Conservation (phyloP, 1,284 basidiomycete genomes). For the Tylopilus microsporus region DNA sequence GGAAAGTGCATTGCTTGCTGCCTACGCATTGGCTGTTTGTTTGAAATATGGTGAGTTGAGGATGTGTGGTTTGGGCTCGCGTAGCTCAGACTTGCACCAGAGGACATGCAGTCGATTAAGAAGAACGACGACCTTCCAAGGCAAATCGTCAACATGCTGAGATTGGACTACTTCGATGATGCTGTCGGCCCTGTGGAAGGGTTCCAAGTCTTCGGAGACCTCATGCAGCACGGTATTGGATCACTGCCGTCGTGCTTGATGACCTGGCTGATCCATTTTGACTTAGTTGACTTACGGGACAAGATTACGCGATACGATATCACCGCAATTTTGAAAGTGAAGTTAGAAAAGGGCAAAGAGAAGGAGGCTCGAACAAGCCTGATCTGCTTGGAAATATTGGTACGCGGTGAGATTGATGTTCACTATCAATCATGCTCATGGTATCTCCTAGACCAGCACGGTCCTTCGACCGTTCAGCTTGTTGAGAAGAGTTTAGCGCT, state of each 20-base stretch:
- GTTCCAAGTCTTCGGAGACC: constrained; percentile 25
- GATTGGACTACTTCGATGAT: constrained; percentile 14
- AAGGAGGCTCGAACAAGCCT: constrained; percentile 23
- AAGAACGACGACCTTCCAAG: constrained; percentile 9
- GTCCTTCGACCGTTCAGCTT: constrained; percentile 12
- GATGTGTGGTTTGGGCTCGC: rapidly evolving
- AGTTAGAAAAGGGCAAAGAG: constrained; percentile 13
- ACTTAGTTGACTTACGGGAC: constrained; percentile 17
- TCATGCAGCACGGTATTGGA: constrained; percentile 23
- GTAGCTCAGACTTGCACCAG: constrained; percentile 4
- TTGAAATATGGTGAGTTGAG: constrained; percentile 11
- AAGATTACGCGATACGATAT: constrained; percentile 15
- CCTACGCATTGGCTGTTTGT: constrained; percentile 8
- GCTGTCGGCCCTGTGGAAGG: constrained; percentile 18
- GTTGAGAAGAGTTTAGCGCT: constrained; percentile 12
- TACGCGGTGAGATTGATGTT: not conserved
- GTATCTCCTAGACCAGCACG: constrained; percentile 2
- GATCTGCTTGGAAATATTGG: constrained; percentile 24
- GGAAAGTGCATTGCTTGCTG: not conserved
- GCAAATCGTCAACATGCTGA: constrained; percentile 21
- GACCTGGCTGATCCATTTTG: constrained; percentile 2
- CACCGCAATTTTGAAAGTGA: constrained; percentile 13
- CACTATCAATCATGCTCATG: not conserved
- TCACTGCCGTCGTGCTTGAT: not conserved
- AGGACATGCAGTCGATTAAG: constrained; percentile 17